Percentiles rank a stretch among this genome's conserved stretches.
Evolutionary conservation across 257 asterid species (phyloP).

Genomic region (Orobanche coerulescens): DNA sequence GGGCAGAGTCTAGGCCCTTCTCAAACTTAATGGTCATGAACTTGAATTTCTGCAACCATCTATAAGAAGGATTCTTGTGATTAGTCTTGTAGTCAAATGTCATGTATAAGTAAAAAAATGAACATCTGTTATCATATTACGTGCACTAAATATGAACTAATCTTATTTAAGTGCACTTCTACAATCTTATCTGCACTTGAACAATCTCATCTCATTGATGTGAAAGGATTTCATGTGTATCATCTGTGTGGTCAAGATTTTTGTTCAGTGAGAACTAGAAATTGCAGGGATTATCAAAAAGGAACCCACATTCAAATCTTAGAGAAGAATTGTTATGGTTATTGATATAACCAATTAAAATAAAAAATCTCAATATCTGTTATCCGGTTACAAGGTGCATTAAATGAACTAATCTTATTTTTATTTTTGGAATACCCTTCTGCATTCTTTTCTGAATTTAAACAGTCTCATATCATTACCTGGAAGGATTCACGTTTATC

Average conservation of each 20-base stretch:
- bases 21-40: neutral
- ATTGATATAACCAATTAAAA: neutral
- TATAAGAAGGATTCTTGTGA: conserved; percentile 1
- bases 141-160: conserved; percentile 3
- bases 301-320: too few relatives aligned
- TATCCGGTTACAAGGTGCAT: neutral
- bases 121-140: neutral
- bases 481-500: neutral
- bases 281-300: too few relatives aligned
- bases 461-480: conserved; percentile 6
- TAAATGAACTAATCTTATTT: neutral
- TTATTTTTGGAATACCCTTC: neutral
- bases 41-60: neutral
- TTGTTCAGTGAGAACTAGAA: too few relatives aligned
- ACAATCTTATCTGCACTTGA: neutral
- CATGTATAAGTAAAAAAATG: neutral
- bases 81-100: neutral
- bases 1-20: neutral
- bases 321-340: too few relatives aligned
- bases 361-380: neutral
- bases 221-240: neutral
- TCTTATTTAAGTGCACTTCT: conserved; percentile 3
- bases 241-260: neutral
- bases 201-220: conserved; percentile 1
- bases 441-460: neutral